A percentile compares a stretch with the other conserved stretches of the same genome.
These are phyloP conservation scores for Cicer cuneatum DNA, from an alignment of 306 rosid species.

Conservation along the genomic window DNA sequence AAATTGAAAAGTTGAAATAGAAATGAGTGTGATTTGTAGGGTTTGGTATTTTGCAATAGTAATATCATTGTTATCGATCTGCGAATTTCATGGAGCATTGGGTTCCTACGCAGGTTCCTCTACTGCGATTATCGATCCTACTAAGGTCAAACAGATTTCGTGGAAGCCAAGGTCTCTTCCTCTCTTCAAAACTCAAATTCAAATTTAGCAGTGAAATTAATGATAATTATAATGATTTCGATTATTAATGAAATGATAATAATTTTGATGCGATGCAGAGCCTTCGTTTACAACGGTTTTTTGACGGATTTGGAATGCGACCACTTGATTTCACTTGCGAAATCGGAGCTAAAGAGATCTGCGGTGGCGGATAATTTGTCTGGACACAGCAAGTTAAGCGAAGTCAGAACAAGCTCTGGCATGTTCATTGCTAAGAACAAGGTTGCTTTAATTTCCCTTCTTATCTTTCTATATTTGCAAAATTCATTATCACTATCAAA, in stretches of 20 bases:
- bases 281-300: slow-evolving; percentile 82
- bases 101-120: slow-evolving; percentile 76
- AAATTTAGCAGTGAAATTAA: not conserved
- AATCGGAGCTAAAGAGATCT: slow-evolving; percentile 91
- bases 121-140: slow-evolving; percentile 73
- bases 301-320: slow-evolving; percentile 87
- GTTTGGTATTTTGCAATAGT: slow-evolving; percentile 38
- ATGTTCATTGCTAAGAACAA: slow-evolving; percentile 88
- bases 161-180: slow-evolving; percentile 81
- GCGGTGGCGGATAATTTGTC: slow-evolving; percentile 82
- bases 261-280: slow-evolving; percentile 57
- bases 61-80: slow-evolving; percentile 41
- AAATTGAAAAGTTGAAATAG: not conserved
- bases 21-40: slow-evolving; percentile 44
- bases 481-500: slow-evolving; percentile 1
- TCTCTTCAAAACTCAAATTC: not conserved
- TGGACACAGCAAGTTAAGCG: slow-evolving; percentile 75
- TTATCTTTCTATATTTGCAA: not conserved
- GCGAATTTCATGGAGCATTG: slow-evolving; percentile 42
- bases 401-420: slow-evolving; percentile 90
- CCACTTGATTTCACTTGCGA: slow-evolving; percentile 86
- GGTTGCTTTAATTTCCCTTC: slow-evolving; percentile 47
- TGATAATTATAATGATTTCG: not conserved
- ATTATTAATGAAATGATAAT: not conserved
- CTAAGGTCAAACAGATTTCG: slow-evolving; percentile 83